phyloP scores from a whole-genome alignment of 495 filamentous ascomycete genomes.

The Amniculicola lignicola region DNA sequence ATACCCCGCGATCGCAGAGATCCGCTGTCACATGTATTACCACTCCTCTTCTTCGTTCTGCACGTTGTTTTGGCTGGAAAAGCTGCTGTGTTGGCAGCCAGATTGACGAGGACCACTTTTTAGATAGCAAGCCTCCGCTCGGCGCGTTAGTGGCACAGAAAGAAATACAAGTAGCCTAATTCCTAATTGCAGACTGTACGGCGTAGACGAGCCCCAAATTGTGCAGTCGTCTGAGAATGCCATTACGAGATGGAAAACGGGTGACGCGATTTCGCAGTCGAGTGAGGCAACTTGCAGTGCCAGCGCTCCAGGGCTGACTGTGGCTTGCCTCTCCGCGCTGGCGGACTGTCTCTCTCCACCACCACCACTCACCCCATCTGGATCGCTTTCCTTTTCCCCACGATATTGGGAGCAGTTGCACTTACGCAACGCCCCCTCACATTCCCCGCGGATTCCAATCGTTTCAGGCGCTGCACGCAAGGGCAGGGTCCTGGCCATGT shows the following conservation, averaged over 20 bases:
- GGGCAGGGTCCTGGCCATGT: too few species aligned
- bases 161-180: slow-evolving; percentile 11
- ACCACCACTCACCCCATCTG: too few species aligned
- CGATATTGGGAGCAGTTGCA: too few species aligned
- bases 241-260: slow-evolving; percentile 29
- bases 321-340: too few species aligned
- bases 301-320: too few species aligned
- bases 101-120: not conserved
- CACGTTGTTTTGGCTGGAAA: not conserved
- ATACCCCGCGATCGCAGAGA: slow-evolving; percentile 32
- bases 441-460: too few species aligned
- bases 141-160: slow-evolving; percentile 25
- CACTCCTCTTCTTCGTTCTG: slow-evolving; percentile 12
- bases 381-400: too few species aligned
- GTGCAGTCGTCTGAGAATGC: slow-evolving; percentile 8
- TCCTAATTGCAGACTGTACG: not conserved
- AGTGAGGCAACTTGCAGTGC: slow-evolving; percentile 25
- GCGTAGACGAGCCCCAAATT: too few species aligned
- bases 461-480: too few species aligned
- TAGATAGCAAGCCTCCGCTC: slow-evolving; percentile 29
- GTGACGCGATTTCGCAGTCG: slow-evolving; percentile 27
- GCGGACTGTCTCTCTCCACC: too few species aligned
- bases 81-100: slow-evolving; percentile 8
- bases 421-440: too few species aligned
- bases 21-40: slow-evolving; percentile 29